Evolutionary conservation across 306 rosid genomes (phyloP), one percentile per base, ranked within the genome.

Genomic region (Carpinus fangiana): DNA sequence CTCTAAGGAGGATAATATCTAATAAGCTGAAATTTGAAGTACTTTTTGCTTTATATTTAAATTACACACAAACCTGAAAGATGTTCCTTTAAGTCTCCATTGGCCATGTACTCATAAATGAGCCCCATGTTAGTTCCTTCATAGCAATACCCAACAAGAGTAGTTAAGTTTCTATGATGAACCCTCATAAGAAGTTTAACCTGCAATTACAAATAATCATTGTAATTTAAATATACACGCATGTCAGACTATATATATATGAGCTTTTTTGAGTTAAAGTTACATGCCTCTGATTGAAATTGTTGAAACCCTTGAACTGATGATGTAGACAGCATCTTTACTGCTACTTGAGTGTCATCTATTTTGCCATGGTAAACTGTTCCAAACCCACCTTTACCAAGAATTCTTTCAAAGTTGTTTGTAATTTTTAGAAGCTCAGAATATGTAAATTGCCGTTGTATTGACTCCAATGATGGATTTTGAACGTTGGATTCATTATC

Each of bases 251-350:
- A 38, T 16, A 38, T 8, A n/a, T n/a, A 57, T 21, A 31, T 7
- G 45, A 41, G 8, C 45, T 55, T n/a, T n/a, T 23, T 1, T 3
- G 5, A 12, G 17, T 55, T 36, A 68, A 0, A 5, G 57, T 3
- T 5, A 80, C 86, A 9, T 88, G 81, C 96, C 89, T 90, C 93
- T 57, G 91, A 84, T 23, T 79, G 79, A 81, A 86, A 90, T 75
- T 89, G 87, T 20, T 82, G 78, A 75, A 80, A 78, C 14, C 96
- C 89, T 52, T 76, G 88, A 16, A 56, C 77, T 31, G 91, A 73
- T 12, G 90, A 74, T 46, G 70, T 23, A 7, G 91, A 85, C 55
- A 87, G 87, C 72, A 87, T 74, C 86, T 90, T 90, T 6, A 87
- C 83, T 72, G 93, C 93, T 13, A 91, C 94, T 83, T 79, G 79